Conservation (phyloP, 2,329 filamentous ascomycete genomes). For the Shiraia sp. region DNA sequence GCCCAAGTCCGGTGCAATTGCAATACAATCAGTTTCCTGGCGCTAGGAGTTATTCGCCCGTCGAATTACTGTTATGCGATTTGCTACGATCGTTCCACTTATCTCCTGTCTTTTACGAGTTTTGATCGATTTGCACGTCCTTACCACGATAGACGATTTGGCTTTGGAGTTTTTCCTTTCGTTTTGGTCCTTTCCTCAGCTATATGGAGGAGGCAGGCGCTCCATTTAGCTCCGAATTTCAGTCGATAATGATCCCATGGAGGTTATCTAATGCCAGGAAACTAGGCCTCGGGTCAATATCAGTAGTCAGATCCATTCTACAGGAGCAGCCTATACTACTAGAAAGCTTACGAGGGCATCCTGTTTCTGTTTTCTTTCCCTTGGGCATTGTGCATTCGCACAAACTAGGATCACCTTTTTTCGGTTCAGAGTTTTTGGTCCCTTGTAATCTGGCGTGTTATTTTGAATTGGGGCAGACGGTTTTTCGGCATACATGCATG, state of each 20-base stretch:
- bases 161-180: conserved; percentile 23
- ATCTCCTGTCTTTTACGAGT: conserved; percentile 10
- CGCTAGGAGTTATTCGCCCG: conserved; percentile 15
- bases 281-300: conserved; percentile 15
- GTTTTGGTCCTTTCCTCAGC: conserved; percentile 18
- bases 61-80: not conserved
- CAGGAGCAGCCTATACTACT: conserved; percentile 1
- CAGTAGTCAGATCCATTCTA: conserved; percentile 4
- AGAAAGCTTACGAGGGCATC: no score
- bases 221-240: conserved; percentile 36
- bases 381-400: conserved; percentile 5
- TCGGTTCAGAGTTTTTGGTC: conserved; percentile 1
- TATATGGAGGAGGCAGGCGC: conserved; percentile 46
- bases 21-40: conserved; percentile 5
- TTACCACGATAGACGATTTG: conserved; percentile 31
- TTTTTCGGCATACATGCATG: conserved; percentile 7
- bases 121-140: conserved; percentile 6
- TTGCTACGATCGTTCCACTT: conserved; percentile 6
- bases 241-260: conserved; percentile 25
- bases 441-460: conserved; percentile 1
- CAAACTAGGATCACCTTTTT: conserved; percentile 1
- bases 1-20: not conserved
- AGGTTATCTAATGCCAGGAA: conserved; percentile 11
- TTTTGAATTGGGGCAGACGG: not conserved
- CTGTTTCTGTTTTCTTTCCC: no score